A percentile compares a stretch with the other conserved stretches of the same genome.
phyloP scores from a whole-genome alignment of 2,329 filamentous ascomycete species.

The Malbranchea zuffiana region DNA sequence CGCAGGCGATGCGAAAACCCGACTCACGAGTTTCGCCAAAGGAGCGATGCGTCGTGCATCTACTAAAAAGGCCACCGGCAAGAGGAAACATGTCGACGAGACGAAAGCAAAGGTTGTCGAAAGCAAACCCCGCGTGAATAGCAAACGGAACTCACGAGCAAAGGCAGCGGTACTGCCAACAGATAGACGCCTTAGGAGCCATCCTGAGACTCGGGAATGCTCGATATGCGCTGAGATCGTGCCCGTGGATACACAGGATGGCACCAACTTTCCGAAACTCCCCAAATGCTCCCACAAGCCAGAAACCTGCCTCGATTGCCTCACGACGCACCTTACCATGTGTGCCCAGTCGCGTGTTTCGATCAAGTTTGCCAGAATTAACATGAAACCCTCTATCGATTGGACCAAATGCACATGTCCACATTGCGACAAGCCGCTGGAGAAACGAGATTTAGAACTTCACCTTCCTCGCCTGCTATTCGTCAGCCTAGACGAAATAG shows the following conservation, averaged over 20 bases:
- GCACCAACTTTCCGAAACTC: slow-evolving; percentile 11
- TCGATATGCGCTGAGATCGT: slow-evolving; percentile 10
- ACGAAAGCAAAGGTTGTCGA: no score
- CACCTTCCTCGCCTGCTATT: no score
- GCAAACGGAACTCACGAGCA: no score
- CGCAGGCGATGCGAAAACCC: no score
- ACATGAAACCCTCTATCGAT: slow-evolving; percentile 1
- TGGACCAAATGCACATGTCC: slow-evolving; percentile 11
- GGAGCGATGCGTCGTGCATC: no score
- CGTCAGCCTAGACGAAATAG: no score
- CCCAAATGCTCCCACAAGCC: slow-evolving; percentile 8
- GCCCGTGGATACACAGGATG: slow-evolving; percentile 3
- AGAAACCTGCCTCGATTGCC: slow-evolving; percentile 9
- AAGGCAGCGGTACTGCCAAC: no score
- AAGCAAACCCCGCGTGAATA: no score
- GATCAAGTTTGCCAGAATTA: neutral
- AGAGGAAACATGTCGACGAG: no score
- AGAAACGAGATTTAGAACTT: slow-evolving; percentile 2
- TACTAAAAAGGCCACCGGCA: no score
- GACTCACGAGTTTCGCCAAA: no score
- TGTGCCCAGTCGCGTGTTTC: slow-evolving; percentile 2
- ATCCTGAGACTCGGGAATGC: slow-evolving; percentile 9
- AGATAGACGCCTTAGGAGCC: no score
- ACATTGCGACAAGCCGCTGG: slow-evolving; percentile 5
- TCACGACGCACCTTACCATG: slow-evolving; percentile 6